Percentiles rank a stretch among this genome's conserved stretches.
Evolutionary conservation across 371 early-diverging fungal species (phyloP).

Genomic region (Polyrhizophydium stewartii): DNA sequence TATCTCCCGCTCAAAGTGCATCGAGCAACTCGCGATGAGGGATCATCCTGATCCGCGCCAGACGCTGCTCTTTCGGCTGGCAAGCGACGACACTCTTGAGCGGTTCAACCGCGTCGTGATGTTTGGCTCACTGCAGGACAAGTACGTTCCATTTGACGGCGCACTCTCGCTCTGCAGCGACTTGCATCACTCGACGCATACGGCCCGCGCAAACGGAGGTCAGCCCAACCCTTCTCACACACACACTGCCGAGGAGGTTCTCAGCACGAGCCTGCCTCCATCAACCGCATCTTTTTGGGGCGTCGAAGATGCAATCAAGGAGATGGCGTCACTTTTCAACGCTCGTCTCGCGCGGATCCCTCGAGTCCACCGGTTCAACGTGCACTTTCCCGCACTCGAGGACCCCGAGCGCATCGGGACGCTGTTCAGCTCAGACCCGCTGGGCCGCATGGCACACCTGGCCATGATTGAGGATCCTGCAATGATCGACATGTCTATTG

Average conservation of each 20-base stretch:
- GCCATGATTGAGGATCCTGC: constrained; percentile 25
- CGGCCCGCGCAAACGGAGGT: background rate
- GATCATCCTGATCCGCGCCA: constrained; percentile 13
- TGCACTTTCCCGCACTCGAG: constrained; percentile 9
- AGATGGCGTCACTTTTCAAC: background rate
- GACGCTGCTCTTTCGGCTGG: constrained; percentile 20
- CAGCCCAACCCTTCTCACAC: background rate
- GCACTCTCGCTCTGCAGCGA: constrained; percentile 4
- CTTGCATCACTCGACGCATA: too few species aligned
- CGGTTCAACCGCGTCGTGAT: constrained; percentile 18
- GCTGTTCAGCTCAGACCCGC: constrained; percentile 10
- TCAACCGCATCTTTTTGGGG: background rate
- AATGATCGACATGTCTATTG: constrained; percentile 15
- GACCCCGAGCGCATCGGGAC: constrained; percentile 7
- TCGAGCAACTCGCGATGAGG: constrained; percentile 23
- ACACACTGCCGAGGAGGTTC: too few species aligned
- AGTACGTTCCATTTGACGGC: constrained; percentile 21
- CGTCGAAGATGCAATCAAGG: background rate
- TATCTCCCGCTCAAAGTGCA: constrained; percentile 14
- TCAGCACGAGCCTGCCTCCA: background rate
- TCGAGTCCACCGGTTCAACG: background rate
- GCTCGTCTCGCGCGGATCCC: background rate
- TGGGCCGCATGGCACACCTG: constrained; percentile 28
- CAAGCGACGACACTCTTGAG: constrained; percentile 3
- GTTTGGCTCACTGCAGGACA: constrained; percentile 25